Conservation (phyloP, 2,329 filamentous ascomycete species). For the Lojkania enalia region DNA sequence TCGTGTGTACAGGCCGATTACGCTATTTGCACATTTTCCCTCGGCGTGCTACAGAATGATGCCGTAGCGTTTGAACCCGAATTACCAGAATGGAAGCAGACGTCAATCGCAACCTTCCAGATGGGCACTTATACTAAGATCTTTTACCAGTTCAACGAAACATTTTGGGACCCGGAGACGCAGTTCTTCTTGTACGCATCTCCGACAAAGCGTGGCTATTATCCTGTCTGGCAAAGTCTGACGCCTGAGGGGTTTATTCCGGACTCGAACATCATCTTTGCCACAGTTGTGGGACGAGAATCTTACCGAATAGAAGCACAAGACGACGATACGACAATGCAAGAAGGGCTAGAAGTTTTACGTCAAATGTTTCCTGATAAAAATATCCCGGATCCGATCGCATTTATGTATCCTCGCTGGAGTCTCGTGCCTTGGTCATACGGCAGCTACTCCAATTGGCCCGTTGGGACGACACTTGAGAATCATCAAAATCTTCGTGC, state of each 20-base stretch:
- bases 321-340: constrained; percentile 59
- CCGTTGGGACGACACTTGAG: constrained; percentile 63
- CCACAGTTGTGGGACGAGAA: constrained; percentile 61
- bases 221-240: constrained; percentile 67
- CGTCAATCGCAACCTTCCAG: constrained; percentile 64
- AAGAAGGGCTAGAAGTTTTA: constrained; percentile 61
- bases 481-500: constrained; percentile 69
- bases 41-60: constrained; percentile 68
- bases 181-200: constrained; percentile 60
- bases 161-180: constrained; percentile 64
- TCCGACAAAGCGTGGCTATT: constrained; percentile 55
- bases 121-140: constrained; percentile 77
- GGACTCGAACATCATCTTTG: constrained; percentile 67
- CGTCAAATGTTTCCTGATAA: constrained; percentile 63
- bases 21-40: constrained; percentile 68
- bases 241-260: constrained; percentile 61
- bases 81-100: constrained; percentile 66
- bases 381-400: constrained; percentile 61
- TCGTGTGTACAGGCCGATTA: constrained; percentile 63
- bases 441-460: constrained; percentile 72
- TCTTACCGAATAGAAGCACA: constrained; percentile 63
- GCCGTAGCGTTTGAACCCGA: constrained; percentile 61
- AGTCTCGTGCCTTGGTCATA: constrained; percentile 54
- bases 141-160: constrained; percentile 68
- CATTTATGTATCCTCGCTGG: constrained; percentile 66